These are phyloP conservation scores for Solanum peruvianum DNA, from an alignment of 257 asterid species.

Conservation along the genomic window DNA sequence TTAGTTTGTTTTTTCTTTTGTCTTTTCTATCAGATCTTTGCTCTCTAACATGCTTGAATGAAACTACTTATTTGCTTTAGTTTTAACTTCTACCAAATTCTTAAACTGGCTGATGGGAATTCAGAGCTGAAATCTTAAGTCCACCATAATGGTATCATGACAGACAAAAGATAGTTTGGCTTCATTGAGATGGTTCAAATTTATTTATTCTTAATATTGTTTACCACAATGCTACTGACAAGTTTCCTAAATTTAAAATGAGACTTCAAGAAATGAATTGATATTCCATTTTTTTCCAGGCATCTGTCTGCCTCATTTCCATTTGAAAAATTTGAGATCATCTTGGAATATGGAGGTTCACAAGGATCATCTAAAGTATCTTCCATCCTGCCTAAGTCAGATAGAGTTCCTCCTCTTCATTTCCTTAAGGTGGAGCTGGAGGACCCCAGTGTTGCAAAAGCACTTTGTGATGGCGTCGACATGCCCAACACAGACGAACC, in stretches of 20 bases:
- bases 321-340: slow-evolving; percentile 27
- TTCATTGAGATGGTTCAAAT: neutral
- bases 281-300: slow-evolving; percentile 19
- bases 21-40: neutral
- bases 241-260: neutral
- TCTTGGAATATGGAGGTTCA: slow-evolving; percentile 67
- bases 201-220: neutral
- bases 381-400: slow-evolving; percentile 19
- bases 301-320: slow-evolving; percentile 43
- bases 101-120: neutral
- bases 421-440: slow-evolving; percentile 51
- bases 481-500: slow-evolving; percentile 14
- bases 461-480: slow-evolving; percentile 34
- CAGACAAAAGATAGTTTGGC: neutral
- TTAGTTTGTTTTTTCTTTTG: neutral
- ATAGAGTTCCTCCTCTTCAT: slow-evolving; percentile 28
- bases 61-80: neutral
- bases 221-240: neutral
- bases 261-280: slow-evolving; percentile 9
- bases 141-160: neutral
- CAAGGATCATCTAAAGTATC: slow-evolving; percentile 37
- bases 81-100: neutral
- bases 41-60: neutral
- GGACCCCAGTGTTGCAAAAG: slow-evolving; percentile 27
- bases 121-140: neutral